phyloP scores from a whole-genome alignment of 192 early-diverging fungal species.

The Hyaloraphidium curvatum region DNA sequence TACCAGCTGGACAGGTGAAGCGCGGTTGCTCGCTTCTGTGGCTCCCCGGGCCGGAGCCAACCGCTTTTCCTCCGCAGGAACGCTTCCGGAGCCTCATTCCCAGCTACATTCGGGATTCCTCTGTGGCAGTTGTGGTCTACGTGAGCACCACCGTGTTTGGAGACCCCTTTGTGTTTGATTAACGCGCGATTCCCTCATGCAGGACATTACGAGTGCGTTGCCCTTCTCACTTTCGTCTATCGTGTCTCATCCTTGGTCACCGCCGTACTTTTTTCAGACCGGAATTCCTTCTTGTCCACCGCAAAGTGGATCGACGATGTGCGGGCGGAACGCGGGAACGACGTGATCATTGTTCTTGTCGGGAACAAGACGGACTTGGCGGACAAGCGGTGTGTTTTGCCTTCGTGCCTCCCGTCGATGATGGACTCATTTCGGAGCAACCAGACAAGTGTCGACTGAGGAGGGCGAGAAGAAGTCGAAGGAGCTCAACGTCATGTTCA shows the following conservation, averaged over 20 bases:
- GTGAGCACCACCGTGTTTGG: no score
- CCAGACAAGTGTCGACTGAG: conserved; percentile 77
- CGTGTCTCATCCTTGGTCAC: not conserved
- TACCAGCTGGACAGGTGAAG: no score
- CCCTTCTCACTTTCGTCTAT: not conserved
- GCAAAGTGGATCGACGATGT: conserved; percentile 99
- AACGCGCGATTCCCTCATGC: no score
- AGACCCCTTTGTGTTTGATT: not conserved
- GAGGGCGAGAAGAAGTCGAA: conserved; percentile 96
- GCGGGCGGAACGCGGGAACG: conserved; percentile 88
- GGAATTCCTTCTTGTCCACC: conserved; percentile 90
- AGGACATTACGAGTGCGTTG: conserved; percentile 73
- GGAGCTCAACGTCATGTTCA: conserved; percentile 93
- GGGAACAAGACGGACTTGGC: conserved; percentile 98
- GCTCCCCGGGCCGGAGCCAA: no score
- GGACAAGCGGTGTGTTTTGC: conserved; percentile 52
- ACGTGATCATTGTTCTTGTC: conserved; percentile 95
- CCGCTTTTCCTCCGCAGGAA: conserved; percentile 53
- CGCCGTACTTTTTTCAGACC: conserved; percentile 29
- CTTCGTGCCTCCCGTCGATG: not conserved
- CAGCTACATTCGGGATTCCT: conserved; percentile 94
- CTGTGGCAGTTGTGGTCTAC: conserved; percentile 91
- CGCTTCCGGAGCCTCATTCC: conserved; percentile 94
- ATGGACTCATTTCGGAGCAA: not conserved
- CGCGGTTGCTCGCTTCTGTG: no score